These are phyloP conservation scores for Podospora comata DNA, from an alignment of 495 filamentous ascomycete genomes.

Conservation along the genomic window DNA sequence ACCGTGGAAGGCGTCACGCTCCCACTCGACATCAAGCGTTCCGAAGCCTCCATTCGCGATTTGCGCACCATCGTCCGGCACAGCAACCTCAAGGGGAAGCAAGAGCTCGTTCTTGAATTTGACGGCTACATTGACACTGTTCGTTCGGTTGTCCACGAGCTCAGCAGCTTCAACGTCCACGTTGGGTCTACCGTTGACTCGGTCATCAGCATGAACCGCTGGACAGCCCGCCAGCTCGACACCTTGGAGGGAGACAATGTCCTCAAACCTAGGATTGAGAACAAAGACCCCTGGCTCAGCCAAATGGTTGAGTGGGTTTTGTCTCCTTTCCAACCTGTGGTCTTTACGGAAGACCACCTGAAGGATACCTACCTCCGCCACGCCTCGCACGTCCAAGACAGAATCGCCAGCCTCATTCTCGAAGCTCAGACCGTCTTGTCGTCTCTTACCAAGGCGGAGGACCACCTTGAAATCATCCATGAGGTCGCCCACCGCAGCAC, in stretches of 20 bases:
- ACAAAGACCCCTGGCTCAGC: constrained; percentile 41
- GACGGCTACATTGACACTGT: constrained; percentile 62
- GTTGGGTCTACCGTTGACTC: constrained; percentile 67
- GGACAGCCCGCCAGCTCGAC: constrained; percentile 65
- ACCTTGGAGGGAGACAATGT: constrained; percentile 46
- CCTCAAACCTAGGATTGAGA: constrained; percentile 2
- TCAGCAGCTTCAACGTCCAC: constrained; percentile 65
- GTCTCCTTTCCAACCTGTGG: constrained; percentile 54
- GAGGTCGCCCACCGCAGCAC: constrained; percentile 58
- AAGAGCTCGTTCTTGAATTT: constrained; percentile 65
- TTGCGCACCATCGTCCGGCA: constrained; percentile 60
- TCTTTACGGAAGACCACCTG: constrained; percentile 51
- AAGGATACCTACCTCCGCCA: constrained; percentile 64
- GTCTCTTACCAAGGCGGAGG: constrained; percentile 59
- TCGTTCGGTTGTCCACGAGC: constrained; percentile 51
- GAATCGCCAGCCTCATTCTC: constrained; percentile 59
- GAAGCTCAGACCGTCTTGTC: constrained; percentile 61
- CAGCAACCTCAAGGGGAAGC: constrained; percentile 45
- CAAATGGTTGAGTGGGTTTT: constrained; percentile 43
- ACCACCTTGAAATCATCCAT: constrained; percentile 60
- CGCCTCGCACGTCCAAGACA: constrained; percentile 59
- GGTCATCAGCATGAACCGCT: constrained; percentile 58
- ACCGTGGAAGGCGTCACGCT: constrained; percentile 55
- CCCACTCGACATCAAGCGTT: constrained; percentile 66
- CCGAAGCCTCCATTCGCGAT: constrained; percentile 69